Evolutionary conservation across 257 asterid genomes (phyloP), one percentile per base, ranked within the genome.

Genomic region (Scutellaria minor): DNA sequence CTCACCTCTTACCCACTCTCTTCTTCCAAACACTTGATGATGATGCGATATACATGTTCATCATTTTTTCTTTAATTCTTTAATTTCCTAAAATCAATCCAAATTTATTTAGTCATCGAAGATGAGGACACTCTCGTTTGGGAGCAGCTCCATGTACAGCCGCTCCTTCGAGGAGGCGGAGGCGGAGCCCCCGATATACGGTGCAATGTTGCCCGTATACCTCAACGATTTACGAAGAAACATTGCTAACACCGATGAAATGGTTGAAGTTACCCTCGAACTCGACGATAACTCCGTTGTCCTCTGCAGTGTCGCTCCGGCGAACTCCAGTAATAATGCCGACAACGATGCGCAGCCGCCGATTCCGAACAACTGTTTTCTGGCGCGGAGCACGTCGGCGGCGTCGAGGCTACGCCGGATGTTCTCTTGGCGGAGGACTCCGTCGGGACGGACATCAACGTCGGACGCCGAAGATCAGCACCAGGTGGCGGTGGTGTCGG

Each of bases 251-350:
- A n/a, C 3, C 7, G 80, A 84, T 18, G 96, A 93, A 44, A 86
- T 87, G 69, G 96, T 90, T 6, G 92, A 90, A 65, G 90, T 90
- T 9, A 90, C 96, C 61, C 83, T 93, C n/a, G 96, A 93, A 85
- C 82, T 90, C 9, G 96, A 85, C 40, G 89, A 82, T 13, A 77
- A 80, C 46, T 83, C 97, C 9, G 78, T 84, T 44, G 85, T 81
- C 5, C 7, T 77, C 18, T 74, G 82, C 76, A 77, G 85, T 35
- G 78, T 81, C 42, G 60, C 78, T 5, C 80, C 81, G 22, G 79
- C 77, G 35, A 24, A 24, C 27, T 24, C 27, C 27, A 24, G 27
- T 24, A 1, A 1, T 24, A 24, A 24, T 24, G 27, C 27, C 27
- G 27, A 24, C 27, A 1, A 24, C 27, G 27, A 24, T 2, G 27